phyloP scores from a whole-genome alignment of 1,139 yeast genomes.

The Debaryomyces nepalensis region DNA sequence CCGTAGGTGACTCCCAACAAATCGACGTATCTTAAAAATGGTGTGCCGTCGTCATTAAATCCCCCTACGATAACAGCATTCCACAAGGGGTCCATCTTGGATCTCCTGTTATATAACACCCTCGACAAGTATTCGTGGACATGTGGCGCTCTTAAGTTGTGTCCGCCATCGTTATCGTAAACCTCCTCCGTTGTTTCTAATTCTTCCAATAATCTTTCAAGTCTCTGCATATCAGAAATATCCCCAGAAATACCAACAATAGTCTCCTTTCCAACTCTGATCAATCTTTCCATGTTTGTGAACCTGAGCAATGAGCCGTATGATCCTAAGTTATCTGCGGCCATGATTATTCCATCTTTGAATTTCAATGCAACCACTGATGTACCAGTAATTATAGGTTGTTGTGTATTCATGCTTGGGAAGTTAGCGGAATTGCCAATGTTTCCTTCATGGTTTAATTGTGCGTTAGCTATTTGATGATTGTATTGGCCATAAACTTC shows the following conservation, averaged over 20 bases:
- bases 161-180: constrained; percentile 80
- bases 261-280: constrained; percentile 81
- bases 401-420: constrained; percentile 87
- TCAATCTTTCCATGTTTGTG: constrained; percentile 80
- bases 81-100: constrained; percentile 96
- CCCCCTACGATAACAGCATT: constrained; percentile 94
- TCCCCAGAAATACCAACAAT: constrained; percentile 96
- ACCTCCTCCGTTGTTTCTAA: constrained; percentile 72
- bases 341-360: constrained; percentile 87
- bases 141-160: constrained; percentile 78
- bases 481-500: constrained; percentile 82
- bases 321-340: constrained; percentile 93
- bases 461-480: constrained; percentile 66
- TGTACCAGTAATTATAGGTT: constrained; percentile 95
- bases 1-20: constrained; percentile 89
- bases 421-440: constrained; percentile 30
- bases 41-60: constrained; percentile 65
- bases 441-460: constrained; percentile 19
- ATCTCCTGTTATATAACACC: constrained; percentile 84
- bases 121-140: constrained; percentile 86
- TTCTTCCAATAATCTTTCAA: constrained; percentile 75
- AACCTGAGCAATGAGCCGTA: constrained; percentile 93
- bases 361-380: constrained; percentile 91
- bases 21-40: constrained; percentile 85
- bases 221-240: constrained; percentile 87